Evolutionary conservation across 306 rosid genomes (phyloP).

Genomic region (Dicorynia guianensis): DNA sequence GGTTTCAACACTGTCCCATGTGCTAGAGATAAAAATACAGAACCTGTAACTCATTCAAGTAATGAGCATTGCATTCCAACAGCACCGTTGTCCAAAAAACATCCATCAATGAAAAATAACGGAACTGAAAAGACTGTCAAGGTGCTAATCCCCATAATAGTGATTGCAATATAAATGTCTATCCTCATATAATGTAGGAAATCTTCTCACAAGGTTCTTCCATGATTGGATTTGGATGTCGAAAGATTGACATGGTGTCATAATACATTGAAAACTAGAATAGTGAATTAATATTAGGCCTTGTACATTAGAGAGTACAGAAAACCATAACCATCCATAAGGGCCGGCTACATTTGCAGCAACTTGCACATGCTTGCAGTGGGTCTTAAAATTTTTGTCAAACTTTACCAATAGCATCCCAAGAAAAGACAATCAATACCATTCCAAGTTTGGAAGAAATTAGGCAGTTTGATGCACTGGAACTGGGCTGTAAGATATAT

Average conservation of each 20-base stretch:
- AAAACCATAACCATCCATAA: not conserved
- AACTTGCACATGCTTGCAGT: not conserved
- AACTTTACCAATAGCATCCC: not conserved
- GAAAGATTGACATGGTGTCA: not conserved
- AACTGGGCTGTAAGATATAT: not conserved
- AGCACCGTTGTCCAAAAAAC: not conserved
- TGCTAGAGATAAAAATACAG: not conserved
- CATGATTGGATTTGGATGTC: not conserved
- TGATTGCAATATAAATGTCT: not conserved
- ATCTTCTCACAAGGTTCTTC: not conserved
- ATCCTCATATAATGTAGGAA: not conserved
- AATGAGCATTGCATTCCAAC: not conserved
- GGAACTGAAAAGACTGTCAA: not conserved
- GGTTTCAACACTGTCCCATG: slow-evolving; percentile 9
- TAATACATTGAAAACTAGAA: not conserved
- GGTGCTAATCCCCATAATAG: not conserved
- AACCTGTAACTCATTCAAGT: not conserved
- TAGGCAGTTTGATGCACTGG: not conserved
- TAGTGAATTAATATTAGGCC: too few relatives aligned
- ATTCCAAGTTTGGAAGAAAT: slow-evolving; percentile 8
- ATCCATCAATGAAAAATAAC: not conserved
- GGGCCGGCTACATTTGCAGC: not conserved
- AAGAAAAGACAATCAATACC: not conserved
- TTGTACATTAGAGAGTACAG: not conserved
- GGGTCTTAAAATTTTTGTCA: not conserved